phyloP scores from a whole-genome alignment of 2,329 filamentous ascomycete species.

The Waltergamsia citrina region DNA sequence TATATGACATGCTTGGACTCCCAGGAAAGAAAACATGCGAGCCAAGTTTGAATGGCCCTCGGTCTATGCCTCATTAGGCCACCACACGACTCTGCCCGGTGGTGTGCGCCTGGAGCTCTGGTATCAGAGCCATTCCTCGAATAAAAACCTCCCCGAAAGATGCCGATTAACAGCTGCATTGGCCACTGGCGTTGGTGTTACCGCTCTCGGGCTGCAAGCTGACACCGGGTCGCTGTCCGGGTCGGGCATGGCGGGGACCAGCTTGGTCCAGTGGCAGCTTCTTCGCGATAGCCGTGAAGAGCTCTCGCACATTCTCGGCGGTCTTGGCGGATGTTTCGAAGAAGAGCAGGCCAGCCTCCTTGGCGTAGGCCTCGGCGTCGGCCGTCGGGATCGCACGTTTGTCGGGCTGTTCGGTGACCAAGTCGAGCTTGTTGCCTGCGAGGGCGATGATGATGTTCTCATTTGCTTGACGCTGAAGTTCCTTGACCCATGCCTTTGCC shows the following conservation, averaged over 20 bases:
- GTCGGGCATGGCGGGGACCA: conserved; percentile 77
- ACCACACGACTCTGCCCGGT: conserved; percentile 10
- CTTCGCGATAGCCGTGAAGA: conserved; percentile 97
- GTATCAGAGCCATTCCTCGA: too few species aligned
- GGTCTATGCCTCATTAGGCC: conserved; percentile 14
- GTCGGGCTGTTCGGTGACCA: conserved; percentile 88
- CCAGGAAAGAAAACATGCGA: conserved; percentile 9
- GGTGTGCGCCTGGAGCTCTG: too few species aligned
- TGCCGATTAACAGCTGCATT: conserved; percentile 42
- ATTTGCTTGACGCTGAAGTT: conserved; percentile 96
- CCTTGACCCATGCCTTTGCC: conserved; percentile 98
- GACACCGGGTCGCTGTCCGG: conserved; percentile 50
- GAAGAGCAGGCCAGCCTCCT: conserved; percentile 88
- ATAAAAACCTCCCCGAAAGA: background rate
- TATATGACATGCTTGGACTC: conserved; percentile 20
- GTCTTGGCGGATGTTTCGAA: conserved; percentile 99
- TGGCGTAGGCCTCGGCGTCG: conserved; percentile 91
- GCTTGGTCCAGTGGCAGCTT: conserved; percentile 94
- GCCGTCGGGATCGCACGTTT: conserved; percentile 85
- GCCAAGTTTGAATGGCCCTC: conserved; percentile 15
- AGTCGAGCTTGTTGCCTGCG: conserved; percentile 94
- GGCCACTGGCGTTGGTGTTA: conserved; percentile 46
- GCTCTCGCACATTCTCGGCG: conserved; percentile 86
- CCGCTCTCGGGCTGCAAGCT: conserved; percentile 46
- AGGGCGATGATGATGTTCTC: conserved; percentile 99